A percentile compares a stretch with the other conserved stretches of the same genome.
phyloP scores from a whole-genome alignment of 73 alveolate genomes.

The Paramecium octaurelia region DNA sequence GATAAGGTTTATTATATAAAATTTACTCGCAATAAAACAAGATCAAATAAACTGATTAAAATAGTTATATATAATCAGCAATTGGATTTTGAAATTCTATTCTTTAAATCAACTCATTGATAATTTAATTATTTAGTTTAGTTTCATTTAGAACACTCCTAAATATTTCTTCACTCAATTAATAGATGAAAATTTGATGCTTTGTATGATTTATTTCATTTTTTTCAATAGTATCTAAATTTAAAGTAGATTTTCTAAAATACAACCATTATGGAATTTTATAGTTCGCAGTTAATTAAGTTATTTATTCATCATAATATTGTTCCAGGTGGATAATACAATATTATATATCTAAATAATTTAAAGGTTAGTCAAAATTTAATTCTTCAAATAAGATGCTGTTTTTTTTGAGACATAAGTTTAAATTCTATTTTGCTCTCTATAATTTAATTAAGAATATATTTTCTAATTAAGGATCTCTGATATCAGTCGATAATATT shows the following conservation, averaged over 20 bases:
- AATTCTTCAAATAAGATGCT: not conserved
- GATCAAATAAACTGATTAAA: not conserved
- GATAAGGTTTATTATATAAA: not conserved
- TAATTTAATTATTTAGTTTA: not conserved
- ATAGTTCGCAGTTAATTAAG: not conserved
- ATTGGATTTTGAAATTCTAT: not conserved
- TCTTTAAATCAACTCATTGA: not conserved
- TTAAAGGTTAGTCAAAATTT: not conserved
- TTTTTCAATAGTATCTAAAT: not conserved
- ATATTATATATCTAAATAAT: not conserved
- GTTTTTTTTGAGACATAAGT: not conserved
- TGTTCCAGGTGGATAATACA: not conserved
- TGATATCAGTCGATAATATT: not conserved
- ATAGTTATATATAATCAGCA: not conserved
- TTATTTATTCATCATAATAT: not conserved
- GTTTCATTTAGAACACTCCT: not conserved
- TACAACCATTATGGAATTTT: not conserved
- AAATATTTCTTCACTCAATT: not conserved
- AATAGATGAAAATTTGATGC: not conserved
- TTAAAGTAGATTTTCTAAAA: not conserved
- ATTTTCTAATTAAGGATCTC: not conserved
- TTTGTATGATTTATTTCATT: not conserved
- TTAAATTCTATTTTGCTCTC: not conserved
- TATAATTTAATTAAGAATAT: not conserved
- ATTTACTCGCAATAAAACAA: not conserved